Conservation (phyloP, 2,329 filamentous ascomycete genomes). For the Bipolaris victoriae region DNA sequence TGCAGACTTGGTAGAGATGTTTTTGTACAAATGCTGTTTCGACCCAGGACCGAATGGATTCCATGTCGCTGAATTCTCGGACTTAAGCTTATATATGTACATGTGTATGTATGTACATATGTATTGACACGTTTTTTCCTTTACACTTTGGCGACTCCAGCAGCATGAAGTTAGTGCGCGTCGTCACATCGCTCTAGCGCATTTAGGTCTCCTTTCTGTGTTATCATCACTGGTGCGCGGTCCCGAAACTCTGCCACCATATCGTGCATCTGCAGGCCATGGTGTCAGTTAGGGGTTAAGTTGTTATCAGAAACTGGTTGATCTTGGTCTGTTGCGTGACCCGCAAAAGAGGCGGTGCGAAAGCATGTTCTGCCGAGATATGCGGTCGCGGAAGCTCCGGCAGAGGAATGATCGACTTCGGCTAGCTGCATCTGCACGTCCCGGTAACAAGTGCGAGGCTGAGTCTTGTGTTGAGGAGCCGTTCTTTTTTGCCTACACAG, state of each 20-base stretch:
- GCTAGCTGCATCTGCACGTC: slow-evolving; percentile 41
- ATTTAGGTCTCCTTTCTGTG: slow-evolving; percentile 12
- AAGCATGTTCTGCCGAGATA: slow-evolving; percentile 17
- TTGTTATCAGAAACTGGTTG: slow-evolving; percentile 52
- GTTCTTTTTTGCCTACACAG: too few relatives aligned
- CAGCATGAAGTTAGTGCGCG: slow-evolving; percentile 18
- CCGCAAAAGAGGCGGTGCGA: slow-evolving; percentile 43
- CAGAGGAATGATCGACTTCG: slow-evolving; percentile 38
- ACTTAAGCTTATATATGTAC: too few relatives aligned
- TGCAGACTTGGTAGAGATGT: too few relatives aligned
- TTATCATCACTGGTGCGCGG: slow-evolving; percentile 21
- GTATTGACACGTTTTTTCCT: too few relatives aligned
- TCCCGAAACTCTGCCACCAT: slow-evolving; percentile 49
- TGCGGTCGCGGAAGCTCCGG: slow-evolving; percentile 28
- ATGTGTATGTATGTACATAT: too few relatives aligned
- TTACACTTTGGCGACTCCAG: too few relatives aligned
- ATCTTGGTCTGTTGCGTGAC: slow-evolving; percentile 49
- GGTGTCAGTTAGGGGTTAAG: slow-evolving; percentile 45
- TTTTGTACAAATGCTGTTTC: too few relatives aligned
- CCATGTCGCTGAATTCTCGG: too few relatives aligned
- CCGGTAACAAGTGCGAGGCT: slow-evolving; percentile 24
- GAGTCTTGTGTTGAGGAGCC: too few relatives aligned
- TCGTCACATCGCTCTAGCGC: slow-evolving; percentile 16
- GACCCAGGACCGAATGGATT: too few relatives aligned
- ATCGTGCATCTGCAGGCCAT: slow-evolving; percentile 52